Evolutionary conservation across 225 moss, liverwort and hornwort genomes (phyloP).

Genomic region (Polytrichum commune): DNA sequence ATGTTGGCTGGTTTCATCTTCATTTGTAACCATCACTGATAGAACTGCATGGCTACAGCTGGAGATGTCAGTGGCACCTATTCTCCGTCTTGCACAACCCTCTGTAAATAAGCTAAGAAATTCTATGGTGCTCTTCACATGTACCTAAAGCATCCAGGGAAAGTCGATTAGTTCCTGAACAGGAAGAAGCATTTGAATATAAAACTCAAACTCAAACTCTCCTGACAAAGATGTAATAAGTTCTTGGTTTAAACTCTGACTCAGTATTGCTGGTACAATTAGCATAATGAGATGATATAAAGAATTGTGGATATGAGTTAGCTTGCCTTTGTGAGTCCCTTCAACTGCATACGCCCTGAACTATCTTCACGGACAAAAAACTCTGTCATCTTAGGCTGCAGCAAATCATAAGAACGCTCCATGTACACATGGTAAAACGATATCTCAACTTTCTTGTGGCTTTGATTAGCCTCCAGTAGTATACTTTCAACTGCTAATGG

Average conservation of each 20-base stretch:
- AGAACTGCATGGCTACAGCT: constrained; percentile 42
- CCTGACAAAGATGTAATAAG: too few relatives aligned
- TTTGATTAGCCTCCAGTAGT: constrained; percentile 1
- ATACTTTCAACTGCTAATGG: constrained; percentile 9
- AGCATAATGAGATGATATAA: not conserved
- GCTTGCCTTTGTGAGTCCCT: constrained; percentile 13
- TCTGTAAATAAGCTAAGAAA: constrained; percentile 21
- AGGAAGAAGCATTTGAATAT: too few relatives aligned
- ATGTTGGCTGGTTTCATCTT: constrained; percentile 4
- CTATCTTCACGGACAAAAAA: constrained; percentile 9
- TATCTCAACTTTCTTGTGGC: constrained; percentile 6
- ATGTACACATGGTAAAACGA: constrained; percentile 8
- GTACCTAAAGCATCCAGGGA: constrained; percentile 16
- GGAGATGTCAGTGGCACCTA: constrained; percentile 29
- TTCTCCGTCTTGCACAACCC: constrained; percentile 25
- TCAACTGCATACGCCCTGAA: not conserved
- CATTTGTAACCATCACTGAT: constrained; percentile 17
- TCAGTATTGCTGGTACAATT: too few relatives aligned
- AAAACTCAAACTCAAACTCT: too few relatives aligned
- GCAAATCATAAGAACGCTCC: constrained; percentile 11
- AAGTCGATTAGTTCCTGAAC: not conserved
- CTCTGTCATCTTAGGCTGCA: constrained; percentile 10
- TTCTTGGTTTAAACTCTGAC: too few relatives aligned
- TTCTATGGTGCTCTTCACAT: constrained; percentile 18
- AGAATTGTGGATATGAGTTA: not conserved